These are phyloP conservation scores for Globisporangium heterothallicum DNA, from an alignment of 352 stramenopile species.

Conservation along the genomic window DNA sequence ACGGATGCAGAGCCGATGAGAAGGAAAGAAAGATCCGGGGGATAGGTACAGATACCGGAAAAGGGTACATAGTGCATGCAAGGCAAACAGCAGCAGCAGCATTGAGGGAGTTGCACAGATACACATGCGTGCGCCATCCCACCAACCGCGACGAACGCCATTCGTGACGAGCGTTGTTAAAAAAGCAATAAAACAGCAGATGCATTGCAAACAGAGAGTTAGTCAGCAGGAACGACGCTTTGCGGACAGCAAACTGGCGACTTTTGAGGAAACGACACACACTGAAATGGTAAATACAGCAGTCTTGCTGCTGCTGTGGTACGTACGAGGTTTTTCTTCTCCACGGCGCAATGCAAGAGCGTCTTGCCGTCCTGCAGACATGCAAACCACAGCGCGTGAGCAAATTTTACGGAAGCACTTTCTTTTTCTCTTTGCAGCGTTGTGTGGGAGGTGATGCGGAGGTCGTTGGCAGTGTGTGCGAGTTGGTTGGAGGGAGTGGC, in stretches of 20 bases:
- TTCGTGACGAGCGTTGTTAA: conserved; percentile 6
- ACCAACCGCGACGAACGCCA: background rate
- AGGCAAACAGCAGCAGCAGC: background rate
- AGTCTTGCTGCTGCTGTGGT: too few species aligned
- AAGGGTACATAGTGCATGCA: background rate
- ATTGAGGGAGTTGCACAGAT: background rate
- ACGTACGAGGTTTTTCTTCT: conserved; percentile 29
- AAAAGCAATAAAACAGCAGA: too few species aligned
- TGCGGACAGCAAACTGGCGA: background rate
- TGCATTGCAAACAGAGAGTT: too few species aligned
- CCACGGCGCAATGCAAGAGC: conserved; percentile 22
- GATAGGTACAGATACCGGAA: background rate
- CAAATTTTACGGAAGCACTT: too few species aligned
- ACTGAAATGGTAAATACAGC: too few species aligned
- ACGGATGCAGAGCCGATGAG: background rate
- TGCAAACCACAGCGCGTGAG: background rate
- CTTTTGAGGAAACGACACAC: background rate
- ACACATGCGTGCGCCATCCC: background rate
- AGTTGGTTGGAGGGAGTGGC: too few species aligned
- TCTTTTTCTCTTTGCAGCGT: too few species aligned
- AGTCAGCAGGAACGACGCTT: background rate
- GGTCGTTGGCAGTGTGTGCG: too few species aligned
- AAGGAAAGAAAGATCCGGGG: background rate
- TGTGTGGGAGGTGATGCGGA: too few species aligned
- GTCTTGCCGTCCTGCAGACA: conserved; percentile 26